Conservation (phyloP, 148 eudicot genomes). For the Selenicereus undatus region DNA sequence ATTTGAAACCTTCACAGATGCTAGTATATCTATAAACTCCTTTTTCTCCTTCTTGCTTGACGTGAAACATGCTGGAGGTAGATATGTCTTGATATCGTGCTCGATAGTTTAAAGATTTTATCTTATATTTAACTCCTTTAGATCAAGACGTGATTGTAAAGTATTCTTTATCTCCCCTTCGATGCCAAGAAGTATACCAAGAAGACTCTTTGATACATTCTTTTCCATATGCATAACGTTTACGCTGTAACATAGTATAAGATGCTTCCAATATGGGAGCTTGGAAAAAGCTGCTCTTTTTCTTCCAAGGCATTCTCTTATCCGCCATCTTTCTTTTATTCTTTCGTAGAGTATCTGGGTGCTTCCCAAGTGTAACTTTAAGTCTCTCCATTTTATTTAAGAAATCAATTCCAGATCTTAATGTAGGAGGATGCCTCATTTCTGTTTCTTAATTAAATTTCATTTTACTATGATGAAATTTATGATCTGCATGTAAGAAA, state of each 20-base stretch:
- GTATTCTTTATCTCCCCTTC: neutral
- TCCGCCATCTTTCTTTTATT: neutral
- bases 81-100: neutral
- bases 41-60: neutral
- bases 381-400: neutral
- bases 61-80: neutral
- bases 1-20: neutral
- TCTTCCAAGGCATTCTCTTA: neutral
- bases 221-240: neutral
- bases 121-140: neutral
- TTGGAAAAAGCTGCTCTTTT: neutral
- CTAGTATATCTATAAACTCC: neutral
- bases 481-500: too few species aligned
- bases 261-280: neutral
- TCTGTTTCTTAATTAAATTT: neutral
- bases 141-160: neutral
- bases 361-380: neutral
- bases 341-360: neutral
- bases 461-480: neutral
- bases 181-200: neutral
- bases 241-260: neutral
- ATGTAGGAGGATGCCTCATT: neutral
- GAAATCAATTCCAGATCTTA: neutral
- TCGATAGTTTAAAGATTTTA: neutral
- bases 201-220: neutral